Evolutionary conservation across 176 grass and related monocot species (phyloP).

Genomic region (Elaeis guineensis): DNA sequence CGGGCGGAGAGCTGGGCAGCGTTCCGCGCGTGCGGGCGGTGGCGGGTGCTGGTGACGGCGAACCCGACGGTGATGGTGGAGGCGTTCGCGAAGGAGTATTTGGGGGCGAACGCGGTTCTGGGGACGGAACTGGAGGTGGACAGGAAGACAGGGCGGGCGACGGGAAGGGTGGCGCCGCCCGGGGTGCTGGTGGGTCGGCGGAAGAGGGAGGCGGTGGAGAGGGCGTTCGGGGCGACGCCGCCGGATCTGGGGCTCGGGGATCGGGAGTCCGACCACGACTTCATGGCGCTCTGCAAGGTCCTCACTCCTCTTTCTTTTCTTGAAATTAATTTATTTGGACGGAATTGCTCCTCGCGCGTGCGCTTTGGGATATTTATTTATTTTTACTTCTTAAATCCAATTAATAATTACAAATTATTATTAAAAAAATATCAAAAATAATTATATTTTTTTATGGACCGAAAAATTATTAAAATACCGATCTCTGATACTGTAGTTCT

Average conservation of each 20-base stretch:
- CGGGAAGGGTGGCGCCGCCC: constrained; percentile 24
- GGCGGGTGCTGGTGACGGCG: constrained; percentile 68
- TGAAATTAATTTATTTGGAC: too few relatives aligned
- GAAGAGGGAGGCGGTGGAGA: constrained; percentile 46
- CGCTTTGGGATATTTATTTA: too few relatives aligned
- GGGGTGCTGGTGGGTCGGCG: constrained; percentile 50
- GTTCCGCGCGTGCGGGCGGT: constrained; percentile 32
- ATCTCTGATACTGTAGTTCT: too few relatives aligned
- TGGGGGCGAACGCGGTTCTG: constrained; percentile 52
- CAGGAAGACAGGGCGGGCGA: constrained; percentile 18
- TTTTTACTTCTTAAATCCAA: too few relatives aligned
- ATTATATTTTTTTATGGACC: too few relatives aligned
- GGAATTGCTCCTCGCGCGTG: too few relatives aligned
- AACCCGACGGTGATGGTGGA: constrained; percentile 54
- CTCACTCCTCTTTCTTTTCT: not conserved
- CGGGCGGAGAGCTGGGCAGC: constrained; percentile 71
- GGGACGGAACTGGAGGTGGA: constrained; percentile 59
- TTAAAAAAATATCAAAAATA: too few relatives aligned
- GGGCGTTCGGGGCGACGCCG: constrained; percentile 26
- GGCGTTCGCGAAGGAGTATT: constrained; percentile 52
- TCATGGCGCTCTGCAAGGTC: constrained; percentile 94
- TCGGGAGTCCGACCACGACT: constrained; percentile 77
- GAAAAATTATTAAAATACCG: too few relatives aligned
- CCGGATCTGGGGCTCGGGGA: constrained; percentile 83
- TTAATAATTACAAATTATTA: too few relatives aligned